Evolutionary conservation across 2,329 filamentous ascomycete genomes (phyloP), one percentile per base, ranked within the genome.

Genomic region (Colletotrichum camelliae): DNA sequence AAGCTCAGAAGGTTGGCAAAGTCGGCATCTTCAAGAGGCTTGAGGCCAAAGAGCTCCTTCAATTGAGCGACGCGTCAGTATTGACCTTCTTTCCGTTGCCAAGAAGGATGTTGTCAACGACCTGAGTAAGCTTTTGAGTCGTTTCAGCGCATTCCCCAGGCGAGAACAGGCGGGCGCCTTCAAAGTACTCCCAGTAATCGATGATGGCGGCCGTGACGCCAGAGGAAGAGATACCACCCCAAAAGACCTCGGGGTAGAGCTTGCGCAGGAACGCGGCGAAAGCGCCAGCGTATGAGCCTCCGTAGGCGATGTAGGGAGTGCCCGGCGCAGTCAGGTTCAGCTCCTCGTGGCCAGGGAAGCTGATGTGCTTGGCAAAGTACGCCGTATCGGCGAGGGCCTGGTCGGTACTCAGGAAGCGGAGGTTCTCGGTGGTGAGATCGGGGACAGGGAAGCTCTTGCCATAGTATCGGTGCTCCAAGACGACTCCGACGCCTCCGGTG

Each of bases 381-480:
- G 92, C 94, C 58, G 93, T 92, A 82, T 98, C 95, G 9, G 95
- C 95, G 52, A 97, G 82, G 0, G 95, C 92, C 83, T 98, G 95
- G 79, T 96, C 94, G 0, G 95, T 97, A 1, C 94, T 93, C 80
- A 98, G 86, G 86, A 97, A 98, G 4, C 95, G 93, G 77, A 97
- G 85, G 79, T 91, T 96, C 81, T 94, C 86, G 0, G 91, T 93
- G 79, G 84, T 88, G 57, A 96, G 87, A 80, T 96, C 89, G 1
- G 88, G 82, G 0, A 91, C 90, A 0, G 95, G 95, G 70, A 93
- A 92, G 81, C 94, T 96, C 15, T 88, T 89, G 72, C 95, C 95
- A 81, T 98, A 98, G 87, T 97, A 98, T 35, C 95, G 91, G 81
- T 98, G 95, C 85, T 98, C 95, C 4, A 98, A 89, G 62, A 98